Conservation (phyloP, 345 rosid species). For the Gossypium arboreum region DNA sequence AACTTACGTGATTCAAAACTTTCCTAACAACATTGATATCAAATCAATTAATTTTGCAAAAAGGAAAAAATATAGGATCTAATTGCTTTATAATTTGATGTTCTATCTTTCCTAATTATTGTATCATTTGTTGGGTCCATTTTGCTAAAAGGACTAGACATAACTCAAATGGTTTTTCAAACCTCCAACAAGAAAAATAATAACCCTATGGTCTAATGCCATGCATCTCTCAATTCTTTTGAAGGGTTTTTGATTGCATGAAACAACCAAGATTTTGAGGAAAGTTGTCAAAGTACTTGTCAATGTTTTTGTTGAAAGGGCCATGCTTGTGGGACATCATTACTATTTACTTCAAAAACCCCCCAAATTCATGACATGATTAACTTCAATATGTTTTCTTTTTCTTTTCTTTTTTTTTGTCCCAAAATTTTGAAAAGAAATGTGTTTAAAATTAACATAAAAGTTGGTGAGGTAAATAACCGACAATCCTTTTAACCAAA, state of each 20-base stretch:
- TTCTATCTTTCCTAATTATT: not conserved
- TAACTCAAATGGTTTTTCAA: not conserved
- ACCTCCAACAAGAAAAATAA: not conserved
- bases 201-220: not conserved
- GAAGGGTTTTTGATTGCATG: not conserved
- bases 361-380: not conserved
- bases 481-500: not conserved
- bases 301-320: not conserved
- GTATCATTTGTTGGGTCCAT: slow-evolving; percentile 3
- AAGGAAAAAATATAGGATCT: too few species aligned
- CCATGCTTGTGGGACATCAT: not conserved
- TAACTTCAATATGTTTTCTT: not conserved
- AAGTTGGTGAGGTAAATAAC: not conserved
- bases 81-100: not conserved
- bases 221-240: not conserved
- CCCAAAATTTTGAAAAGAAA: not conserved
- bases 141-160: not conserved
- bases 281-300: slow-evolving; percentile 3
- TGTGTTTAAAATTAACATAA: not conserved
- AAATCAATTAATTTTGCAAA: too few species aligned
- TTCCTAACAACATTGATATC: too few species aligned
- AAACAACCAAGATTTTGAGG: not conserved
- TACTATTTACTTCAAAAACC: not conserved
- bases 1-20: too few species aligned
- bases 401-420: not conserved